Evolutionary conservation across 768 basidiomycete genomes (phyloP), one percentile per base, ranked within the genome.

Genomic region (Dacryopinax primogenitus): DNA sequence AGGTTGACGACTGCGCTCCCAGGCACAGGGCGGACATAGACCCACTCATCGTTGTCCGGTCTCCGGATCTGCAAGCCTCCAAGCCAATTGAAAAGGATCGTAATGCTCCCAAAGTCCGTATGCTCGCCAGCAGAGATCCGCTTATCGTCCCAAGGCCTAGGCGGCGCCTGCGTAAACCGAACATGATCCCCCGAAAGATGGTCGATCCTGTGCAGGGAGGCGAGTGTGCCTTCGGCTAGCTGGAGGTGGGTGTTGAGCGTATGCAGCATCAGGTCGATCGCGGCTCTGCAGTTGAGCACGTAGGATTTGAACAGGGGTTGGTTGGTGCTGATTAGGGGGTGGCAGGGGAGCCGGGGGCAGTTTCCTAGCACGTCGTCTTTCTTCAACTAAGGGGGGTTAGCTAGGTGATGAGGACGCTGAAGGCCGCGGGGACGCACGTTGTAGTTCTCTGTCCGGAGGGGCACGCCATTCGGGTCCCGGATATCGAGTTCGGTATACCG

Each of bases 1-100:
- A 85, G 66, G 67, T 85, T 85, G 73, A 84, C 84, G 34, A 85
- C 77, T 11, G 82, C 82, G 65, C 83, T 80, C 1, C 80, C 79
- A 1, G 81, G 80, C 44, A 85, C 71, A 1, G 84, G 84, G 81
- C 79, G 47, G 37, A 69, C 69, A 37, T 68, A 69, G 13, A 69
- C 69, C 69, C 69, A 69, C 33, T 68, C 64, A 2, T 66, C 15
- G 0, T 65, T 69, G 2, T 66, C 64, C 9, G 69, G 67, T 12
- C 16, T 33, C 1, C 69, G 65, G 33, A 69, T 67, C 35, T 69
- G 69, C 12, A 69, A 36, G 0, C 69, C 69, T 4, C 69, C 67
- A 15, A 69, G 47, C 69, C 69, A 69, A 51, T 69, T 69, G 66
- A 69, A 69, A 1, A 69, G 62, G 2, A 69, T 64, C 2, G 69